Base-by-base conservation (phyloP, 2,329 filamentous ascomycete species). In the Sclerotinia nivalis region DNA sequence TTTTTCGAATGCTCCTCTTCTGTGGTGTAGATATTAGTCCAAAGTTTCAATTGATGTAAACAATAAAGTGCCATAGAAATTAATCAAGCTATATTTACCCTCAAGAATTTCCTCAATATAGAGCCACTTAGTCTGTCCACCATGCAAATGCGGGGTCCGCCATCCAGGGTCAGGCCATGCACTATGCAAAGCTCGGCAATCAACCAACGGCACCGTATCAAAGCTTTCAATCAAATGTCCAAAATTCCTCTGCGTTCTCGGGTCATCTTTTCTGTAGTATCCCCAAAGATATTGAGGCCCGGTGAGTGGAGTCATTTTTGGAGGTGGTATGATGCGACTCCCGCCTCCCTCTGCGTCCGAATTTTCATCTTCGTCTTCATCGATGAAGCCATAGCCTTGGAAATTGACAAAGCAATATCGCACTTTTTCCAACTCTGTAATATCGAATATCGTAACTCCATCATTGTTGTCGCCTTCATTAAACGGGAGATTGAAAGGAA, bases 361-460 rank as follows among this genome's bases (percentile, higher is more conserved):
- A 56, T 58, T 55, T 13, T 34, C 72, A 50, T 74, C 73, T 61
- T 72, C 45, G 3, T 58, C 58, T n/a, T 40, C 49, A 28, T 74
- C 20, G 22, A 4, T 15, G 10, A 3, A 12, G 31, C 28, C 34
- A 31, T 43, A 15, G 10, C 4, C 13, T 43, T 13, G 4, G 2
- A 68, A 61, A 15, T 34, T 45, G 20, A 67, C 74, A 61, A 76
- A 77, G 49, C 73, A 76, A 65, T 76, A 75, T 5, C 62, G 67
- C 1, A 72, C 49, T 31, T 58, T 40, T 1, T 40, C 34, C 8
- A 60, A 56, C 13, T 74, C 62, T 9, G 75, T 73, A 43, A 76
- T 73, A 62, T 76, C 74, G 15, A 77, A 56, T n/a, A 77, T 69
- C 4, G 75, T 76, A 25, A 77, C 72, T 6, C 73, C 75, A 67